Evolutionary conservation across 345 rosid genomes (phyloP), one percentile per base, ranked within the genome.

Genomic region (Melaleuca quinquenervia): DNA sequence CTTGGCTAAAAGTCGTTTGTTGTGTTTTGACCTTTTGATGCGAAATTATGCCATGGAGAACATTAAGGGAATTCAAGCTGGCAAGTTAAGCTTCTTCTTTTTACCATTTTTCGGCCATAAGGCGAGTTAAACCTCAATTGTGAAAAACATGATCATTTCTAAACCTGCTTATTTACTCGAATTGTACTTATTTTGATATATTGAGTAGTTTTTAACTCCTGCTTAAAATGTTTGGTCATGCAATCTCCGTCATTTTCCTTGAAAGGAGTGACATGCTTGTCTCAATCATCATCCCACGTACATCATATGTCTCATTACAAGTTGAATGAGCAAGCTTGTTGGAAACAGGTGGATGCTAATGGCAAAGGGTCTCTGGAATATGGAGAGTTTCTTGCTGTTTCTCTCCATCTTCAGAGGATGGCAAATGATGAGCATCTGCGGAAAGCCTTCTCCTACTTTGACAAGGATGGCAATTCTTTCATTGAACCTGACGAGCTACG

Each of bases 401-500:
- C 93, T 76, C 97, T 98, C 83, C 99, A 96, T 88, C 92, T 98
- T 29, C 98, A 94, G 86, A 96, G 96, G 90, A 92, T 98, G 92
- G 98, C 96, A 70, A 94, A 98, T 75, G 99, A 98, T 70, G 99
- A 98, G 90, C 99, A 98, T 93, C 95, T 98, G 84, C 98, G 87
- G 84, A 96, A 92, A 92, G 99, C 99, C 54, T 98, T 98, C 92
- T 96, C 99, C 50, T 96, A 94, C 91, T 98, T 98, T 84, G 99
- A 98, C 95, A 96, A 94, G 91, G 98, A 98, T 86, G 96, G 94
- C 44, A 93, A 93, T 85, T 99, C 98, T 87, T 95, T 85, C 89
- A 98, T 98, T 32, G 95, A 94, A 52, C 99, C 98, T 48, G 90
- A 94, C 53, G 99, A 98, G 95, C 99, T 98, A 82, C 92, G 94